These are phyloP conservation scores for Penicillium atrosanguineum DNA, from an alignment of 495 filamentous ascomycete species.

Conservation along the genomic window DNA sequence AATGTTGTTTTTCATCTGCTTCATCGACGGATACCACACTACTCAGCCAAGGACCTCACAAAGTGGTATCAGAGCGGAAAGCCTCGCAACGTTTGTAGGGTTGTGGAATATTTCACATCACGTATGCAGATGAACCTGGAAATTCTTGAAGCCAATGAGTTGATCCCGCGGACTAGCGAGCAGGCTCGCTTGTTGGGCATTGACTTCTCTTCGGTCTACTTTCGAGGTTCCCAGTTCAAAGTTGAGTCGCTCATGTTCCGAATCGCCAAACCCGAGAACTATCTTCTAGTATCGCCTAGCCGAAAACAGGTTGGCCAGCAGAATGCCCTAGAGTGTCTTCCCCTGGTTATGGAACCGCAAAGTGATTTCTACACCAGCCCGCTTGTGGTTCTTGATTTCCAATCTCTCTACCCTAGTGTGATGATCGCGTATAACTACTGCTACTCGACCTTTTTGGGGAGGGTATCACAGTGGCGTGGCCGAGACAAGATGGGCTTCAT, in stretches of 20 bases:
- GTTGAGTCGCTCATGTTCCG: slow-evolving; percentile 98
- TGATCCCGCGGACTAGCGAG: slow-evolving; percentile 87
- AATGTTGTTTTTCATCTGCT: slow-evolving; percentile 93
- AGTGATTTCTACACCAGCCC: slow-evolving; percentile 92
- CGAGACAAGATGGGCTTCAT: slow-evolving; percentile 93
- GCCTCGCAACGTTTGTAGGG: slow-evolving; percentile 66
- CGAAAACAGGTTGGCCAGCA: slow-evolving; percentile 89
- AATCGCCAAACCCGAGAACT: slow-evolving; percentile 96
- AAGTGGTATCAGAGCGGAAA: slow-evolving; percentile 71
- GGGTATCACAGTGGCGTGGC: slow-evolving; percentile 80
- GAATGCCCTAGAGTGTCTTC: slow-evolving; percentile 92
- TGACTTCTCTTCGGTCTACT: slow-evolving; percentile 94
- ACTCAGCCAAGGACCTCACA: slow-evolving; percentile 73
- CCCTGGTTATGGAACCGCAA: slow-evolving; percentile 96
- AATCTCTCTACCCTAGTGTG: slow-evolving; percentile 91
- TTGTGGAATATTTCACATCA: slow-evolving; percentile 73
- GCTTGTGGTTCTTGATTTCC: slow-evolving; percentile 89
- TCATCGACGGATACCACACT: slow-evolving; percentile 89
- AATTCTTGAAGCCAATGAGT: slow-evolving; percentile 86
- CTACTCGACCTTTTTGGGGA: slow-evolving; percentile 93
- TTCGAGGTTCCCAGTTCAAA: slow-evolving; percentile 93
- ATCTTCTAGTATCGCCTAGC: slow-evolving; percentile 84
- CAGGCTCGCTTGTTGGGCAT: slow-evolving; percentile 91
- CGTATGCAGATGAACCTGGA: slow-evolving; percentile 83
- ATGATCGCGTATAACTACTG: slow-evolving; percentile 99